These are phyloP conservation scores for Capronia coronata DNA, from an alignment of 2,329 filamentous ascomycete species.

Conservation along the genomic window DNA sequence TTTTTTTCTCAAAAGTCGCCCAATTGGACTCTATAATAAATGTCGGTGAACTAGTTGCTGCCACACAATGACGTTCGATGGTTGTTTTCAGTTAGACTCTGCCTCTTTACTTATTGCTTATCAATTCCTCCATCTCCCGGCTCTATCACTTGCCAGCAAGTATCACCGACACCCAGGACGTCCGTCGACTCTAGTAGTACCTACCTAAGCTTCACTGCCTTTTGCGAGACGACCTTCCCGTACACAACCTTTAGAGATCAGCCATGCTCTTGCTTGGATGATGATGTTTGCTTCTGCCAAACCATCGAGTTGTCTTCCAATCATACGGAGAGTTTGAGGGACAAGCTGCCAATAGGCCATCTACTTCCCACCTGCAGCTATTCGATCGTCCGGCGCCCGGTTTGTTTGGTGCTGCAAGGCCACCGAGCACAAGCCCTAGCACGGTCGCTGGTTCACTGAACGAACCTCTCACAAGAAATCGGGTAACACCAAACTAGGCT, in stretches of 20 bases:
- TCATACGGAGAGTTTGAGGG: constrained; percentile 1
- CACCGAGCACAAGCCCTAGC: neutral
- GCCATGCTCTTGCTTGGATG: neutral
- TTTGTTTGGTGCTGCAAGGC: constrained; percentile 12
- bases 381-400: neutral
- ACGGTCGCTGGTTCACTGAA: neutral
- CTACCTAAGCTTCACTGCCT: neutral
- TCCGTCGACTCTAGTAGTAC: neutral
- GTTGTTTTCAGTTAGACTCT: constrained; percentile 2
- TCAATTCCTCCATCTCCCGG: neutral
- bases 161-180: neutral
- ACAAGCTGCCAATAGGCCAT: constrained; percentile 12
- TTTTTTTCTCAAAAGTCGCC: no score
- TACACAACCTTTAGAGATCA: neutral
- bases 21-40: neutral
- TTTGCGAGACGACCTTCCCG: neutral
- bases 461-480: neutral
- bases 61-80: constrained; percentile 18
- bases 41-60: constrained; percentile 6
- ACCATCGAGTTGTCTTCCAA: constrained; percentile 2
- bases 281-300: constrained; percentile 12
- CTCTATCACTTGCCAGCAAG: neutral
- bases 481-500: constrained; percentile 7
- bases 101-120: constrained; percentile 5
- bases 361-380: neutral